Conservation (phyloP, 495 filamentous ascomycete species). For the Thozetella sp. region DNA sequence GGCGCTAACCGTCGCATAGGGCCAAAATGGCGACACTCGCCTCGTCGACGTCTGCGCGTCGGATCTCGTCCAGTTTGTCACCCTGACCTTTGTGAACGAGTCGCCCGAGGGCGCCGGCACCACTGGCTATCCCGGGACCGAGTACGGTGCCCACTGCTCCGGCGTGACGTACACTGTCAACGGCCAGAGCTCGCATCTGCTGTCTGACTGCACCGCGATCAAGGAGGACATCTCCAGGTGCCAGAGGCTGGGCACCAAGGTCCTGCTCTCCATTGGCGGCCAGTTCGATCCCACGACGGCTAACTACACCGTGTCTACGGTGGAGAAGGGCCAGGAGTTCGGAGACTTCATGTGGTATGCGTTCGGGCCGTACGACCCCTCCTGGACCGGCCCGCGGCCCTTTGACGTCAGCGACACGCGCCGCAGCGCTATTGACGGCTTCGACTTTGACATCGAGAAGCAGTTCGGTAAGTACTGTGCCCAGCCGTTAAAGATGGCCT, state of each 20-base stretch:
- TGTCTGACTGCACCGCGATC: constrained; percentile 29
- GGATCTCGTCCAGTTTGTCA: constrained; percentile 21
- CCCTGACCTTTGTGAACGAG: constrained; percentile 23
- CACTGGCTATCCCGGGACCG: constrained; percentile 19
- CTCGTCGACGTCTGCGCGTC: constrained; percentile 17
- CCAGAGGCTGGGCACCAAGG: constrained; percentile 57
- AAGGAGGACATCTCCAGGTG: constrained; percentile 54
- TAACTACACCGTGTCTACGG: constrained; percentile 44
- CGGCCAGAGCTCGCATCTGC: constrained; percentile 20
- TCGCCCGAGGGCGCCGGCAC: constrained; percentile 20
- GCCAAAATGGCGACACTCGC: constrained; percentile 15
- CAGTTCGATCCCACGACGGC: constrained; percentile 12
- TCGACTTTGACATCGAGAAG: constrained; percentile 62
- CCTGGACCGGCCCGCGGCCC: constrained; percentile 44
- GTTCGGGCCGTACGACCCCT: constrained; percentile 48
- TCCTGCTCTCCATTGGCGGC: constrained; percentile 62
- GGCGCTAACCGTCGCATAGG: constrained; percentile 14
- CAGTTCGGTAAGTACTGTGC: constrained; percentile 16
- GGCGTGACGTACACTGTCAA: constrained; percentile 22
- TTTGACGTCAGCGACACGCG: constrained; percentile 39
- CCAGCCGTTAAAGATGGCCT: neutral
- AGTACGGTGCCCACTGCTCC: constrained; percentile 23
- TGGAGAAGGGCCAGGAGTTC: constrained; percentile 47
- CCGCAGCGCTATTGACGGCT: constrained; percentile 53
- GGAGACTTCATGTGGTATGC: constrained; percentile 61